Conservation (phyloP, 2,329 filamentous ascomycete species). For the Ceratocystis colombiana region DNA sequence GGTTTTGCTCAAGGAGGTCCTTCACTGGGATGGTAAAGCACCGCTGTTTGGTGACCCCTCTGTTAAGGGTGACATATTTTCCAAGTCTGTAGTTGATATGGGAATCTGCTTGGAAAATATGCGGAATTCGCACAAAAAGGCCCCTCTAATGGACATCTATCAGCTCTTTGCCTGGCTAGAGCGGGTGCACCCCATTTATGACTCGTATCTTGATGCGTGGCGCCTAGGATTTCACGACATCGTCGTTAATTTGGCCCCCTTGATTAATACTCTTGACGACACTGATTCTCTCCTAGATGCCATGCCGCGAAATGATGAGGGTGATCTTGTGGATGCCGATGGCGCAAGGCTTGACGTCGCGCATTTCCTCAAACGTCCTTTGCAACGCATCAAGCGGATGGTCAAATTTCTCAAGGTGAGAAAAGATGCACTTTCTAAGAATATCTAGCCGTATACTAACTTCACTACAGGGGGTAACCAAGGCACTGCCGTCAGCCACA, state of each 20-base stretch:
- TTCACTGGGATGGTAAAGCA: slow-evolving; percentile 55
- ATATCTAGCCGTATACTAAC: slow-evolving; percentile 2
- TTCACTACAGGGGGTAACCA: slow-evolving; percentile 44
- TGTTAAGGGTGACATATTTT: slow-evolving; percentile 43
- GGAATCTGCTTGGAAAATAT: slow-evolving; percentile 79
- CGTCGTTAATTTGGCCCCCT: slow-evolving; percentile 80
- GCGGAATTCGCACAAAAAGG: slow-evolving; percentile 66
- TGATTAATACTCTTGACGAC: slow-evolving; percentile 44
- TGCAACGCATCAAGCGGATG: slow-evolving; percentile 81
- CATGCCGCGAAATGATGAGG: slow-evolving; percentile 51
- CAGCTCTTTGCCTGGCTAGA: slow-evolving; percentile 73
- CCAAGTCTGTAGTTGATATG: slow-evolving; percentile 88
- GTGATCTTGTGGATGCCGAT: slow-evolving; percentile 58
- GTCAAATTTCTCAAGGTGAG: slow-evolving; percentile 67
- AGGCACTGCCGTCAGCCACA: slow-evolving; percentile 42
- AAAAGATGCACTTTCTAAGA: not conserved
- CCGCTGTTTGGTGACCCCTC: slow-evolving; percentile 26
- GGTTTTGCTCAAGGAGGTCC: slow-evolving; percentile 74
- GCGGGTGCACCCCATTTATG: slow-evolving; percentile 65
- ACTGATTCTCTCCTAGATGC: slow-evolving; percentile 51
- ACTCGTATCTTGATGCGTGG: slow-evolving; percentile 80
- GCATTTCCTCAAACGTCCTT: slow-evolving; percentile 77
- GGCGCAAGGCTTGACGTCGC: slow-evolving; percentile 91
- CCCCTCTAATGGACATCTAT: slow-evolving; percentile 62
- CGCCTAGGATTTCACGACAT: slow-evolving; percentile 88